A percentile compares a stretch with the other conserved stretches of the same genome.
phyloP scores from a whole-genome alignment of 2,329 filamentous ascomycete genomes.

The Allantophomopsis lycopodina region DNA sequence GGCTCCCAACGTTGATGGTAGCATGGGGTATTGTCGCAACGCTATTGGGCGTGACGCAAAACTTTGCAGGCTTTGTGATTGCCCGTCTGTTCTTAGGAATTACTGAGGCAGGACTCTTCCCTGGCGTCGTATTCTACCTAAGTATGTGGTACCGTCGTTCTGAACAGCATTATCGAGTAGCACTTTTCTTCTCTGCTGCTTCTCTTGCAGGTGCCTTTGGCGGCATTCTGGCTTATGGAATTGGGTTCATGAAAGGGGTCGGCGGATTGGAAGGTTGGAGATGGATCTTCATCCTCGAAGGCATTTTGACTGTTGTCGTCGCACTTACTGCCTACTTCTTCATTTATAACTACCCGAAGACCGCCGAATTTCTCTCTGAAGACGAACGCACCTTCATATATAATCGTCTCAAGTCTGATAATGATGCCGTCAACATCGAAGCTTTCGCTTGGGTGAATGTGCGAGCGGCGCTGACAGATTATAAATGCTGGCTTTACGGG shows the following conservation, averaged over 20 bases:
- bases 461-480: slow-evolving; percentile 45
- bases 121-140: slow-evolving; percentile 42
- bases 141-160: slow-evolving; percentile 50
- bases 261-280: slow-evolving; percentile 46
- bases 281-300: slow-evolving; percentile 46
- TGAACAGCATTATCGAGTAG: slow-evolving; percentile 46
- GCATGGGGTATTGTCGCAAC: slow-evolving; percentile 37
- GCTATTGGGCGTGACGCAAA: slow-evolving; percentile 37
- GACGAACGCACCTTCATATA: slow-evolving; percentile 25
- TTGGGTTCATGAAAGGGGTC: slow-evolving; percentile 47
- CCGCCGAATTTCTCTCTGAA: slow-evolving; percentile 41
- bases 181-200: slow-evolving; percentile 46
- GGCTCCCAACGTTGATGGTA: slow-evolving; percentile 30
- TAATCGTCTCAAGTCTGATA: slow-evolving; percentile 50
- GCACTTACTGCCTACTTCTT: slow-evolving; percentile 38
- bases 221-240: slow-evolving; percentile 50
- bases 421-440: slow-evolving; percentile 56
- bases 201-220: slow-evolving; percentile 50
- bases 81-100: slow-evolving; percentile 41
- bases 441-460: slow-evolving; percentile 57
- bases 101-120: slow-evolving; percentile 45
- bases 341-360: slow-evolving; percentile 51
- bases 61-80: slow-evolving; percentile 35
- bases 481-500: slow-evolving; percentile 61
- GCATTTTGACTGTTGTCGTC: slow-evolving; percentile 38